Evolutionary conservation across 768 basidiomycete species (phyloP), one percentile per base, ranked within the genome.

Genomic region (Amanita thiersii): DNA sequence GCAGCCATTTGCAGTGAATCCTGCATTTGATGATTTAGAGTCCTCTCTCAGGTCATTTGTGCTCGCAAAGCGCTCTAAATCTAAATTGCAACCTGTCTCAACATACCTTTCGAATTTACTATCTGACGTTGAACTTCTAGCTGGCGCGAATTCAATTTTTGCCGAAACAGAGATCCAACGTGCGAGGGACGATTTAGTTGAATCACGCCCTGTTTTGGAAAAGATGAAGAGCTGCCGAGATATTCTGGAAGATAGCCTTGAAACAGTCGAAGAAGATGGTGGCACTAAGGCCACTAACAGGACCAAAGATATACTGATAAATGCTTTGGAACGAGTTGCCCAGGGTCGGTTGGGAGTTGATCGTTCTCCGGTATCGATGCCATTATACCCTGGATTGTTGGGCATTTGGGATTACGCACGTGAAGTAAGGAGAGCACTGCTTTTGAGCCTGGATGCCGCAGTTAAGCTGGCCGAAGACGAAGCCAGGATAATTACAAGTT

Each of bases 81-180:
- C 91, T 34, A 99, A 98, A 65, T 81, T 99, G 32, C 81, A 86
- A 17, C 96, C 96, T 11, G 92, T 82, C 9, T 79, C 86, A 46
- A 94, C 90, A 10, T 99, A 94, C 63, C 75, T 99, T 38, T 73
- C 74, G 50, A 82, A 94, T 55, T 72, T 98, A n/a, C 75, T 99
- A 46, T 69, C 79, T 37, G 94, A 99, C 57, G 70, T 99, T 37
- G 88, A 91, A 48, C 66, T 96, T 18, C 79, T 99, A 44, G 85
- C 86, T 3, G 69, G 79, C 8, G 76, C 90, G 47, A 99, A 99
- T 55, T 75, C 80, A 21, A 77, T 91, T 46, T 79, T 90, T n/a
- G 92, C 96, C 1, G 73, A 81, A 44, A 56, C 72, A 11, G 91
- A 97, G 60, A 67, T 83, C 14, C 72, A 80, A 25, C 72, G 72